Base-by-base conservation (phyloP, 495 filamentous ascomycete genomes). In the Penicillium diatomitis region DNA sequence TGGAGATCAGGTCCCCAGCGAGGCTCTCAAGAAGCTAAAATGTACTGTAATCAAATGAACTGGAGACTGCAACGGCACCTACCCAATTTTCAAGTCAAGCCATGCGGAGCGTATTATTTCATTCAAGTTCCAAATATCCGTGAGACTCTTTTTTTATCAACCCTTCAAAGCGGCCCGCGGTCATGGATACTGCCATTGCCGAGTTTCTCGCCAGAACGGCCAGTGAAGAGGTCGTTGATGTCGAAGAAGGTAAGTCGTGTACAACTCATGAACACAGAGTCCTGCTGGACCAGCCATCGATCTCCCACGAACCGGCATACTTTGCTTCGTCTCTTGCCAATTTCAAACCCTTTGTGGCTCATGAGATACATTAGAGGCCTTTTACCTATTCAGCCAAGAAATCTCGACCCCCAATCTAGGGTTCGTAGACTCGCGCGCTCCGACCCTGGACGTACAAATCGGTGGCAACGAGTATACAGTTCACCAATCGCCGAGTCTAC, bases 371-470 rank as follows among this genome's bases (percentile, higher is more conserved):
- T n/a, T 58, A 96, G 91, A 97, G 71, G 83, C 86, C 35, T 95
- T 92, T 58, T 66, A 87, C 31, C 76, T 96, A 44, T 96, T 94
- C 74, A 81, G 87, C 9, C 82, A 86, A 54, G 61, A 77, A 11
- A 77, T 89, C 41, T 81, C 86, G 4, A 85, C 85, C 6, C 80
- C 82, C 45, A 82, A 90, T 54, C 82, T 97, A 8, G 91, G 91
- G 48, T 90, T 96, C 61, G 62, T 96, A 52, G 82, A 96, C 66
- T 69, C 84, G 4, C 80, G 79, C 50, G 76, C 84, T 10, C 57
- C 74, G 1, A 66, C 68, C 9, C 55, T 96, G 44, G 81, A 92
- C 9, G 55, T 96, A 47, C 76, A 77, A 27, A 74, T 96, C 55
- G 78, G 71, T 49, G 81, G 72, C 39, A 73, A 73, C 47, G 87